These are phyloP conservation scores for Penicillium sp. DNA, from an alignment of 2,329 filamentous ascomycete species.

Conservation along the genomic window DNA sequence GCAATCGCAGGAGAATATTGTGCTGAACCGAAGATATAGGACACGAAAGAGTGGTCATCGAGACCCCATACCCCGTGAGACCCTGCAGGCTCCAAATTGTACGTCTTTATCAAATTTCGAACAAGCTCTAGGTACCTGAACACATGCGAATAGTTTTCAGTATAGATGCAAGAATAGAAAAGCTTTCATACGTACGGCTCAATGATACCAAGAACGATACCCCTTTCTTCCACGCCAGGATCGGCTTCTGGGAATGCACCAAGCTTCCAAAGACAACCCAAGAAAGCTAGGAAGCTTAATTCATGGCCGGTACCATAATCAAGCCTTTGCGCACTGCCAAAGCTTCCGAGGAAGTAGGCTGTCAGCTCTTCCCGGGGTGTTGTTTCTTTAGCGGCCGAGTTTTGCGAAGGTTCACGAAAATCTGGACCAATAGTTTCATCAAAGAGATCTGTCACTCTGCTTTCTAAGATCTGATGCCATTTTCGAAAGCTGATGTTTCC, in stretches of 20 bases:
- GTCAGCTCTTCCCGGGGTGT: slow-evolving; percentile 64
- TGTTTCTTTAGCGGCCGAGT: slow-evolving; percentile 28
- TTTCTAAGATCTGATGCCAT: slow-evolving; percentile 71
- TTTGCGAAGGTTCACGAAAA: slow-evolving; percentile 35
- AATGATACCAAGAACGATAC: slow-evolving; percentile 75
- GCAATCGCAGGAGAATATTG: slow-evolving; percentile 76
- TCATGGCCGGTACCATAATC: slow-evolving; percentile 98
- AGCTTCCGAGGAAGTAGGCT: slow-evolving; percentile 76
- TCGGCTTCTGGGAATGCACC: slow-evolving; percentile 64
- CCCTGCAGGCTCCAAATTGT: slow-evolving; percentile 90
- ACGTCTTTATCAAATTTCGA: slow-evolving; percentile 78
- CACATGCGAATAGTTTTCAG: not conserved
- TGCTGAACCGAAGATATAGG: slow-evolving; percentile 92
- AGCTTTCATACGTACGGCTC: slow-evolving; percentile 62
- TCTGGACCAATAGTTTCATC: slow-evolving; percentile 52
- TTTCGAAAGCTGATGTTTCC: slow-evolving; percentile 86
- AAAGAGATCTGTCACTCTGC: slow-evolving; percentile 55
- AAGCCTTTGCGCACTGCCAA: slow-evolving; percentile 81
- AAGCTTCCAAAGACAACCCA: slow-evolving; percentile 88
- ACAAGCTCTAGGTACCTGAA: slow-evolving; percentile 73
- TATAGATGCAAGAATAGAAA: not conserved
- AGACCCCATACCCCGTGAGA: slow-evolving; percentile 97
- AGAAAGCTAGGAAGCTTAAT: slow-evolving; percentile 86
- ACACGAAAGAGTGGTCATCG: slow-evolving; percentile 92
- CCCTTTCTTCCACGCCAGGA: slow-evolving; percentile 62